Evolutionary conservation across 2,329 filamentous ascomycete genomes (phyloP), one percentile per base, ranked within the genome.

Genomic region (Penicillium brevicompactum): DNA sequence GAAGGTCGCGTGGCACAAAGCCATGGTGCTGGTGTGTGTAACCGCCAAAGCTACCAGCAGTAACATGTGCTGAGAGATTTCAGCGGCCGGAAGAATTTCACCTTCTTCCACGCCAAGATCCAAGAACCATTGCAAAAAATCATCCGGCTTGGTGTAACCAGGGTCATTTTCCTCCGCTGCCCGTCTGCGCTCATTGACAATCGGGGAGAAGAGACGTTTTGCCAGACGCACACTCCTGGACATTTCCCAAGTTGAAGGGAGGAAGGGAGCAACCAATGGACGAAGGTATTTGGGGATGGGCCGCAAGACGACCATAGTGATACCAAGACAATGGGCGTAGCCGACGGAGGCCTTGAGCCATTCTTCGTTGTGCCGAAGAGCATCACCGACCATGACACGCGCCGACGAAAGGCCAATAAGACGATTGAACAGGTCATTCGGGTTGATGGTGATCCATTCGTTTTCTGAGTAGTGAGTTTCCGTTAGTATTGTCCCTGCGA

Each of bases 1-100:
- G 60, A 80, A 84, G 18, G 86, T 73, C 51, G 76, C 51, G 75
- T 83, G 68, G 5, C 63, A 68, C 53, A 70, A 55, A 1, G 65
- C 58, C 55, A 68, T 67, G 1, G 68, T 62, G 27, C 64, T 68
- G 5, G 68, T 70, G 38, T 71, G 67, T 5, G 67, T 58, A 27
- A 68, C 60, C 2, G 65, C 66, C 44, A 71, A 40, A 44, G 63
- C 66, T 37, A 67, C 66, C 13, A 69, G 47, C 8, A 66, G 54
- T 37, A 70, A 51, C 42, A 69, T 53, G 31, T 64, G 64, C 41
- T 68, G 64, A 1, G 68, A 63, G 30, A 71, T 51, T 5, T 62
- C 56, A 4, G 55, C 59, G 2, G 68, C 58, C 1, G 68, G 53
- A 11, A 54, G 46, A 22, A 67, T 61, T 37, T 60, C 59, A 2